These are phyloP conservation scores for Lepidium aucheri DNA, from an alignment of 345 rosid species.

Conservation along the genomic window DNA sequence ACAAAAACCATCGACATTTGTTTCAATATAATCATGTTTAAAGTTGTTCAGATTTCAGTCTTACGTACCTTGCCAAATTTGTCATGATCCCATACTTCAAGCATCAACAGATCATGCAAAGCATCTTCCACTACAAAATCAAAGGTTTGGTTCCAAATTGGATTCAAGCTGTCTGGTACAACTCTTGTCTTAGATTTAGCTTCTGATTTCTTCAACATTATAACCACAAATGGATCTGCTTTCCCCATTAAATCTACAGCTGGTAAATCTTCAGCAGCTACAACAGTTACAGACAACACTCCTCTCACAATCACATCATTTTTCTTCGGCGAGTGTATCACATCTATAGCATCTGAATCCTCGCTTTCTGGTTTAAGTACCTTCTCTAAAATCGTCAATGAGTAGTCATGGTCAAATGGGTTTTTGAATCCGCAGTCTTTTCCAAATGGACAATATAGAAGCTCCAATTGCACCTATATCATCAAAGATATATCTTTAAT, in stretches of 20 bases:
- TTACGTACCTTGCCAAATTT: conserved; percentile 91
- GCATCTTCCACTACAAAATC: conserved; percentile 95
- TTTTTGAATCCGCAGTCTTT: conserved; percentile 46
- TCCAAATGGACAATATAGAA: conserved; percentile 62
- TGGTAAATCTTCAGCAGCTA: conserved; percentile 71
- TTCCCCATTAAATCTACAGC: conserved; percentile 66
- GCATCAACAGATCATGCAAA: conserved; percentile 64
- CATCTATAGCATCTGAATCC: conserved; percentile 24
- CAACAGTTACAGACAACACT: conserved; percentile 65
- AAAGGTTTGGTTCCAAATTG: conserved; percentile 94
- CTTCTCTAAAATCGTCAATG: conserved; percentile 74
- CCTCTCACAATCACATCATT: conserved; percentile 71
- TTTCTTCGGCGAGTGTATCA: conserved; percentile 27
- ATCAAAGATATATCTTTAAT: background rate
- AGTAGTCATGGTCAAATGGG: conserved; percentile 40
- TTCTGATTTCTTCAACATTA: conserved; percentile 68
- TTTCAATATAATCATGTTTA: background rate
- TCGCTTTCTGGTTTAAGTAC: conserved; percentile 38
- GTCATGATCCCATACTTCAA: conserved; percentile 81
- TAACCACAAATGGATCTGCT: conserved; percentile 74
- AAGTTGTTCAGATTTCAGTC: no score
- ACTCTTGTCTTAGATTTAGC: conserved; percentile 71
- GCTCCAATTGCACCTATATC: conserved; percentile 75
- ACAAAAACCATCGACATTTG: background rate
- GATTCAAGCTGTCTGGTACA: conserved; percentile 64